Evolutionary conservation across 331 rosid species (phyloP).

Genomic region (Phaseolus coccineus): DNA sequence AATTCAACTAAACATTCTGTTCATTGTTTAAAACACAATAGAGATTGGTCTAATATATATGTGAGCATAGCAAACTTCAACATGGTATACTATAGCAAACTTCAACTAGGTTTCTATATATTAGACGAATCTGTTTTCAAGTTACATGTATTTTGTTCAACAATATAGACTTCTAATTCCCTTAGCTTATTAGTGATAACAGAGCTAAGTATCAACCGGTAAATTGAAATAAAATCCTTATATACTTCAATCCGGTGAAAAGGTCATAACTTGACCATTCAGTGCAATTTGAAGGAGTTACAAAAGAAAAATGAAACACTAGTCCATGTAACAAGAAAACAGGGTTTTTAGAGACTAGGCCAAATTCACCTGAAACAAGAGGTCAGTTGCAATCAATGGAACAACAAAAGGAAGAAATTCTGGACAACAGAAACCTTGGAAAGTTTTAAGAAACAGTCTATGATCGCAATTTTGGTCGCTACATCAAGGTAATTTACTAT

Average conservation of each 20-base stretch:
- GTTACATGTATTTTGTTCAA: constrained; percentile 2
- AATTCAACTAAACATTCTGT: not conserved
- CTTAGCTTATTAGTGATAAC: constrained; percentile 16
- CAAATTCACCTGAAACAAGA: constrained; percentile 20
- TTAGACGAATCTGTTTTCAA: not conserved
- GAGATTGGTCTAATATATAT: not conserved
- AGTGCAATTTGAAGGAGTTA: constrained; percentile 25
- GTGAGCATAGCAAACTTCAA: no score
- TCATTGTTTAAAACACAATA: constrained; percentile 2
- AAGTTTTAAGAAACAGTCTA: not conserved
- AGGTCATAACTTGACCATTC: constrained; percentile 8
- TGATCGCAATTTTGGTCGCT: not conserved
- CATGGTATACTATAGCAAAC: no score
- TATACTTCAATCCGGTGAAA: constrained; percentile 9
- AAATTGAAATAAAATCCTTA: constrained; percentile 9
- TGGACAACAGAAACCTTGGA: not conserved
- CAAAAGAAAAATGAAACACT: constrained; percentile 32
- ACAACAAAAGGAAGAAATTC: constrained; percentile 27
- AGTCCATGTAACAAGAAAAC: constrained; percentile 25
- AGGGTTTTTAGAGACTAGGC: not conserved
- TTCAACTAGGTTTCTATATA: not conserved
- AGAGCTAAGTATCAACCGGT: not conserved
- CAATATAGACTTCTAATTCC: constrained; percentile 15
- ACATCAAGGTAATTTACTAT: not conserved
- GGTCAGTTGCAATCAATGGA: not conserved